These are phyloP conservation scores for Coniella lustricola DNA, from an alignment of 2,329 filamentous ascomycete species.

Conservation along the genomic window DNA sequence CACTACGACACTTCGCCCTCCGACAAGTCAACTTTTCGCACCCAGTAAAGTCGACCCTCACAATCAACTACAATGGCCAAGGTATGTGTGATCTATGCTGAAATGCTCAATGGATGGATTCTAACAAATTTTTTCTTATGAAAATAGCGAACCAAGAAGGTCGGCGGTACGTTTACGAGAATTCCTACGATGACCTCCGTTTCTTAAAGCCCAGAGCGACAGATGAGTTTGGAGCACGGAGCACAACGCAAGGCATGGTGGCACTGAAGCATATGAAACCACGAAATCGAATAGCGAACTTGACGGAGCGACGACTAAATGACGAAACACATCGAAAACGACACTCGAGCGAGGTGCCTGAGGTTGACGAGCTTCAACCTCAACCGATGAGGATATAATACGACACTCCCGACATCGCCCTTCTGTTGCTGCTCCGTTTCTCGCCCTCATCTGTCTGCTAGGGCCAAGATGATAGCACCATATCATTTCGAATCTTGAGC, in stretches of 20 bases:
- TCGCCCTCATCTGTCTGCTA: background rate
- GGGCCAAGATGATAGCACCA: background rate
- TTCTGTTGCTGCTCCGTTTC: background rate
- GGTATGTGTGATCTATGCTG: slow-evolving; percentile 3
- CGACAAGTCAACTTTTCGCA: slow-evolving; percentile 14
- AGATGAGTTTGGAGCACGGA: slow-evolving; percentile 12
- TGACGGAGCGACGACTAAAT: background rate
- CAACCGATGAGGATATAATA: background rate
- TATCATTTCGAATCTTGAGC: background rate
- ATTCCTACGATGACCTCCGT: background rate
- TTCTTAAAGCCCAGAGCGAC: slow-evolving; percentile 4
- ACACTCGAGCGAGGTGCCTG: too few relatives aligned
- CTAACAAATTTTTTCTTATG: slow-evolving; percentile 1
- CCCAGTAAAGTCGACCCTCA: slow-evolving; percentile 16
- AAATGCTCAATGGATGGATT: background rate
- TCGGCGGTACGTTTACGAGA: slow-evolving; percentile 16
- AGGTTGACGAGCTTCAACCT: too few relatives aligned
- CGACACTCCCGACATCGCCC: background rate
- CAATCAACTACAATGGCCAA: slow-evolving; percentile 16
- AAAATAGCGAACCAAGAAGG: slow-evolving; percentile 78
- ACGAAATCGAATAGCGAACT: background rate
- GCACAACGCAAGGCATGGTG: background rate
- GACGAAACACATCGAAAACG: too few relatives aligned
- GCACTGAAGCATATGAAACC: background rate
- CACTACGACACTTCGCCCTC: slow-evolving; percentile 8